Base-by-base conservation (phyloP, 2,329 filamentous ascomycete species). In the Paecilomyces fulvus region DNA sequence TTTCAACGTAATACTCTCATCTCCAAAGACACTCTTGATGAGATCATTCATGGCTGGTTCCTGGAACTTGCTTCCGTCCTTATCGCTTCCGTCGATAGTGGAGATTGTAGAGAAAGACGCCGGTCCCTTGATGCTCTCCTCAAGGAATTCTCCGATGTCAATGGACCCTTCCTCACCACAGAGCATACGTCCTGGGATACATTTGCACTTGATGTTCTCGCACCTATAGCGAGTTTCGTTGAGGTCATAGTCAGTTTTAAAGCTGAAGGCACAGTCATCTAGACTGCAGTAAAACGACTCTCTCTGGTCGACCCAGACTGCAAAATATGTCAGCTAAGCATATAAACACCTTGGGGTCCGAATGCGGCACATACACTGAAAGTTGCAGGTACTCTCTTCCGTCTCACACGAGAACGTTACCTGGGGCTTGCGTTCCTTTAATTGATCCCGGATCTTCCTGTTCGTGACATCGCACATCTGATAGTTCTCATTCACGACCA, bases 381-480 rank as follows among this genome's bases (percentile, higher is more conserved):
- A 99, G 70, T 96, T 94, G 68, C 94, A 99, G 20, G 87, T 84
- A 20, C 83, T 79, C 3, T 84, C 79, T 53, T 88, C 84, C 33
- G 83, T 84, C 67, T 92, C 84, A 73, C 94, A 99, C 30, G 87
- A 90, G 69, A 99, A 99, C 0, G 94, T 99, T 23, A 95, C 94
- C 72, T 99, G 89, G 0, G 94, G 92, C 57, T 89, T 88, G 73
- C 91, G 84, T 49, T 88, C 86, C 65, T 91, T 89, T 52, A 99
- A 81, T 68, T 92, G 85, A 60, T 92, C 85, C 55, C 92, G 79
- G 67, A 99, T 99, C 78, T 95, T 94, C 72, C 85, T 83, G 77
- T 99, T 99, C 56, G 92, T 97, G 62, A 99, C 94, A 72, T 95
- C 90, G 75, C 94, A 99, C 77, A 96, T 94, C 75, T 99, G 95